A percentile compares a stretch with the other conserved stretches of the same genome.
phyloP scores from a whole-genome alignment of 768 basidiomycete species.

The Mycena filopes region DNA sequence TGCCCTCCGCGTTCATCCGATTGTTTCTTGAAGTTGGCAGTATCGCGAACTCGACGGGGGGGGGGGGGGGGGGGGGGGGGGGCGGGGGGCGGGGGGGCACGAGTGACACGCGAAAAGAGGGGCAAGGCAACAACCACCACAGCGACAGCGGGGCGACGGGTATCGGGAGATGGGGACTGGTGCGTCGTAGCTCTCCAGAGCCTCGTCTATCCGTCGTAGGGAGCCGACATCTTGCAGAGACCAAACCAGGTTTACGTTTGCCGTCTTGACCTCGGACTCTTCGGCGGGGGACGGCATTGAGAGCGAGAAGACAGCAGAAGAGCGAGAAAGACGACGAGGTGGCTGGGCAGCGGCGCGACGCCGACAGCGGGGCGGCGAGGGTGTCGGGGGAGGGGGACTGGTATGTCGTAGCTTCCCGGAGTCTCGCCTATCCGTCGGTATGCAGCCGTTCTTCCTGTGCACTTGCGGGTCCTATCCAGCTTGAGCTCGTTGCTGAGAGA shows the following conservation, averaged over 20 bases:
- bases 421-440: not conserved
- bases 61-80: slow-evolving; percentile 8
- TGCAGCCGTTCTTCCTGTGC: not conserved
- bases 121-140: not conserved
- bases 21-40: not conserved
- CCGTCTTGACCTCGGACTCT: not conserved
- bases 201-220: not conserved
- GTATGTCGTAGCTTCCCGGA: not conserved
- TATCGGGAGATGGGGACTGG: not conserved
- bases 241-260: not conserved
- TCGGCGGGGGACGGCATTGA: not conserved
- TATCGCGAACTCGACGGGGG: slow-evolving; percentile 11
- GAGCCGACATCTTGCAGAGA: not conserved
- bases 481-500: too few species aligned
- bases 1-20: not conserved
- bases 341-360: not conserved
- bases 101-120: not conserved
- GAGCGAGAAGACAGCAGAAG: not conserved
- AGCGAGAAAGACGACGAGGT: not conserved
- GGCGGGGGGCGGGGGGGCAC: not conserved
- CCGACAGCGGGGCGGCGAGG: slow-evolving; percentile 6
- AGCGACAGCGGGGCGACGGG: not conserved
- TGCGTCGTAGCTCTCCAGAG: not conserved
- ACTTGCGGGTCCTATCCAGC: too few species aligned
- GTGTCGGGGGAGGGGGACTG: not conserved